phyloP scores from a whole-genome alignment of 2,329 filamentous ascomycete species.

The Fusarium chaquense region DNA sequence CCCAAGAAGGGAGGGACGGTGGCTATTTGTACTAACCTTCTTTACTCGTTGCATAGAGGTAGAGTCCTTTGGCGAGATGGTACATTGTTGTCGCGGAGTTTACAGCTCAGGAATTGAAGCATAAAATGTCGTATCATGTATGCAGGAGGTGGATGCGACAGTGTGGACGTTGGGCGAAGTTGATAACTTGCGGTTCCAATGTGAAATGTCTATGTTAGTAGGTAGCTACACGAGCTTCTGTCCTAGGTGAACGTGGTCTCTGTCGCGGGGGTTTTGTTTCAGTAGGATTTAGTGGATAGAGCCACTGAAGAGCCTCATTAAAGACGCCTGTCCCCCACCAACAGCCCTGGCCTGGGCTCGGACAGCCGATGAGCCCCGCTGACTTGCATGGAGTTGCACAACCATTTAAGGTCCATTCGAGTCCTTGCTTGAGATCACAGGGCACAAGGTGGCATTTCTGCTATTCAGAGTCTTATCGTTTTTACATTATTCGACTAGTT shows the following conservation, averaged over 20 bases:
- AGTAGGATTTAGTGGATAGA: conserved; percentile 28
- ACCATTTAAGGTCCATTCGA: neutral
- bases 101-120: neutral
- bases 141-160: conserved; percentile 9
- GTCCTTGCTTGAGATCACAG: neutral
- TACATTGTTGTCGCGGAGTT: conserved; percentile 73
- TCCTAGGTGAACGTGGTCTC: neutral
- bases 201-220: neutral
- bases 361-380: conserved; percentile 20
- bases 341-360: conserved; percentile 10
- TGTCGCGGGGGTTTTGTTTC: conserved; percentile 9
- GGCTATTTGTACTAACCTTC: conserved; percentile 72
- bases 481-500: neutral
- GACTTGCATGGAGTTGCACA: conserved; percentile 7
- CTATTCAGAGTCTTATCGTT: neutral
- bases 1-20: conserved; percentile 11
- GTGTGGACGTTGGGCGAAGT: conserved; percentile 1
- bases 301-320: conserved; percentile 37
- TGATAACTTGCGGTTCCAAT: neutral
- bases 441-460: neutral
- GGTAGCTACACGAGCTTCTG: neutral
- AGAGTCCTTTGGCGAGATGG: conserved; percentile 93
- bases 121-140: neutral
- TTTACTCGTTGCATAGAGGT: conserved; percentile 95
- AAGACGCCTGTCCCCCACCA: conserved; percentile 15